phyloP scores from a whole-genome alignment of 345 rosid species.

The Eucalyptus curtisii region DNA sequence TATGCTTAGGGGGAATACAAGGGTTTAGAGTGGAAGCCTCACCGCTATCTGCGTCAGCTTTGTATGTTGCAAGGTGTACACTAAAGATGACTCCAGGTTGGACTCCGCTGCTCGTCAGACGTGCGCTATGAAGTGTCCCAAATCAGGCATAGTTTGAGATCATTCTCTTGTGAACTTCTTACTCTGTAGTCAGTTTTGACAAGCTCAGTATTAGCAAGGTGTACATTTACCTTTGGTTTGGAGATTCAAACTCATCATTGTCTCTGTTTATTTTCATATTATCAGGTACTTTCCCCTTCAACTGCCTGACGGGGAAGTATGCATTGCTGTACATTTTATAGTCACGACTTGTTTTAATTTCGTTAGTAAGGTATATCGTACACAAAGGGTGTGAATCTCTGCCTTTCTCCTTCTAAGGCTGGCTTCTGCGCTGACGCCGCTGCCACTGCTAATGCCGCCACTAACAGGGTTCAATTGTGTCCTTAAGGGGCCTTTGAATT shows the following conservation, averaged over 20 bases:
- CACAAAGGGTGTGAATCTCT: background rate
- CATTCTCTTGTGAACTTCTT: background rate
- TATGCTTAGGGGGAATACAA: slow-evolving; percentile 58
- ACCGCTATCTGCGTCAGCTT: slow-evolving; percentile 72
- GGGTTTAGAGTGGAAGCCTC: slow-evolving; percentile 71
- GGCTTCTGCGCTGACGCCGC: background rate
- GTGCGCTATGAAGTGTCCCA: slow-evolving; percentile 41
- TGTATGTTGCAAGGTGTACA: slow-evolving; percentile 67
- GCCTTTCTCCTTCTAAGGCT: background rate
- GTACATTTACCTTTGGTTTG: background rate
- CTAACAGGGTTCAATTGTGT: background rate
- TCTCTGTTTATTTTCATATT: background rate
- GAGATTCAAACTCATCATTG: background rate
- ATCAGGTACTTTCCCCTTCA: background rate
- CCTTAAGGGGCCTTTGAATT: background rate
- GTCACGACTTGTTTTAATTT: background rate
- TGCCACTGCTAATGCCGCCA: background rate
- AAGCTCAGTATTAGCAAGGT: background rate
- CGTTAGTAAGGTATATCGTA: background rate
- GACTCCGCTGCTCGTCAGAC: slow-evolving; percentile 49
- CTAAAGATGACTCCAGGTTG: slow-evolving; percentile 52
- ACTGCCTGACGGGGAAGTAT: background rate
- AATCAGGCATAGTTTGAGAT: slow-evolving; percentile 29
- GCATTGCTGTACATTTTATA: background rate
- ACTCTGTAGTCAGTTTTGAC: background rate